These are phyloP conservation scores for Rostrohypoxylon terebratum DNA, from an alignment of 495 filamentous ascomycete genomes.

Conservation along the genomic window DNA sequence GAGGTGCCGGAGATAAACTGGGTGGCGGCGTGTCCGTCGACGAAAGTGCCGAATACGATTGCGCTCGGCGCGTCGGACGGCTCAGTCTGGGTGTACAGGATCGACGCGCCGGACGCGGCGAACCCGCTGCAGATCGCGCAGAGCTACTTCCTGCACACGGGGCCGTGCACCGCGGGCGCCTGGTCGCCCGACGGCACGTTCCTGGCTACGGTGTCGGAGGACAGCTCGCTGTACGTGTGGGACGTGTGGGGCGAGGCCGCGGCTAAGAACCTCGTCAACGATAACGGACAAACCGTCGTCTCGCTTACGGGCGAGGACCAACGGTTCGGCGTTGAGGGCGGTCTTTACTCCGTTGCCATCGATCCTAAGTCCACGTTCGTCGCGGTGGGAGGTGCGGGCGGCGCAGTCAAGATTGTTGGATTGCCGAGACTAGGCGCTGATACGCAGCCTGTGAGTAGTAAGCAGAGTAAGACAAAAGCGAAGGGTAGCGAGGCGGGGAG, in stretches of 20 bases:
- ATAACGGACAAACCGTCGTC: conserved; percentile 79
- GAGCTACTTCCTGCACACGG: conserved; percentile 90
- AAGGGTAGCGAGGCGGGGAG: conserved; percentile 55
- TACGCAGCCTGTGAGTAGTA: conserved; percentile 41
- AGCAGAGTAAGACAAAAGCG: conserved; percentile 58
- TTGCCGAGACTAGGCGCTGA: conserved; percentile 74
- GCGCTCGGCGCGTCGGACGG: conserved; percentile 94
- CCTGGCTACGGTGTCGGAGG: conserved; percentile 90
- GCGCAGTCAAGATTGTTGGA: conserved; percentile 83
- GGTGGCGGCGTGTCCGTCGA: conserved; percentile 79
- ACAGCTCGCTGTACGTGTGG: conserved; percentile 89
- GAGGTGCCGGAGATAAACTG: conserved; percentile 98
- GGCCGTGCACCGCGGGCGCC: conserved; percentile 84
- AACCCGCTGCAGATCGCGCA: conserved; percentile 81
- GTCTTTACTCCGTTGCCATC: conserved; percentile 86
- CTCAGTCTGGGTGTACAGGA: conserved; percentile 91
- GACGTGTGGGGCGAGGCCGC: conserved; percentile 89
- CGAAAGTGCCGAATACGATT: conserved; percentile 78
- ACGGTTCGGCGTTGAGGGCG: conserved; percentile 90
- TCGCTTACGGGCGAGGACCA: conserved; percentile 85
- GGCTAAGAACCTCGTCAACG: conserved; percentile 75
- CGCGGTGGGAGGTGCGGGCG: conserved; percentile 88
- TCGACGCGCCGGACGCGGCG: conserved; percentile 71
- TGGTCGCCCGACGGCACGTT: conserved; percentile 92
- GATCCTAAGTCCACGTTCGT: conserved; percentile 80